Percentiles rank a stretch among this genome's conserved stretches.
These are phyloP conservation scores for Favolaschia claudopus DNA, from an alignment of 768 basidiomycete species.

Conservation along the genomic window DNA sequence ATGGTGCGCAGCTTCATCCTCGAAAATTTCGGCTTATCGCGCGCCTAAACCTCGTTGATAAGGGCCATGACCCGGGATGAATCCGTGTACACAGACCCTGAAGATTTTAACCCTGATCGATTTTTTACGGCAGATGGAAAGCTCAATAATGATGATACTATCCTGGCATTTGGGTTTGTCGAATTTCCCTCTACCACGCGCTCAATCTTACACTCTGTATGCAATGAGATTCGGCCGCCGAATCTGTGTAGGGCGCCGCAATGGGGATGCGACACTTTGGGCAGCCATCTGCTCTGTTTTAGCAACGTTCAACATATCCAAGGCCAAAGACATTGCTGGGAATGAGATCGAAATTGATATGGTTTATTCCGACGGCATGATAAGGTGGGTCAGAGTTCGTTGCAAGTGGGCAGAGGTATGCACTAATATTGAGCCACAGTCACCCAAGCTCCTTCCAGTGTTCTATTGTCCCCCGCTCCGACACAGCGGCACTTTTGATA, in stretches of 20 bases:
- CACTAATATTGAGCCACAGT: background rate
- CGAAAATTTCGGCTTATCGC: background rate
- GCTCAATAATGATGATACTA: conserved; percentile 8
- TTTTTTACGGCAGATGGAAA: conserved; percentile 29
- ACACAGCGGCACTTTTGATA: too few species aligned
- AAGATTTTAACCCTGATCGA: conserved; percentile 37
- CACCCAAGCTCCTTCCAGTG: conserved; percentile 6
- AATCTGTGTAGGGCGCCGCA: conserved; percentile 9
- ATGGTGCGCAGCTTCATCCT: conserved; percentile 32
- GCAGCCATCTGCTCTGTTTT: conserved; percentile 5
- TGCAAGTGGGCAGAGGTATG: background rate
- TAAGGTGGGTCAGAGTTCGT: conserved; percentile 1
- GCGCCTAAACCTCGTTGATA: background rate
- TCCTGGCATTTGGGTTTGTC: conserved; percentile 17
- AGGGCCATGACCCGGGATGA: conserved; percentile 38
- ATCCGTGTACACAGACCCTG: conserved; percentile 34
- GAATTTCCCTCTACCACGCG: background rate
- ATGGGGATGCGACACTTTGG: conserved; percentile 8
- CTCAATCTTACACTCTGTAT: too few species aligned
- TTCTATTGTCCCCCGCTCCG: conserved; percentile 7
- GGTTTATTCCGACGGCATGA: conserved; percentile 1
- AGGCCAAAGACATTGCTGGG: conserved; percentile 50
- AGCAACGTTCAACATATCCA: conserved; percentile 3
- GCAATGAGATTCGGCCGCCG: conserved; percentile 13
- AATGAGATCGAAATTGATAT: conserved; percentile 48